Evolutionary conservation across 352 stramenopile genomes (phyloP), one percentile per base, ranked within the genome.

Genomic region (Globisporangium rhizosaccharum): DNA sequence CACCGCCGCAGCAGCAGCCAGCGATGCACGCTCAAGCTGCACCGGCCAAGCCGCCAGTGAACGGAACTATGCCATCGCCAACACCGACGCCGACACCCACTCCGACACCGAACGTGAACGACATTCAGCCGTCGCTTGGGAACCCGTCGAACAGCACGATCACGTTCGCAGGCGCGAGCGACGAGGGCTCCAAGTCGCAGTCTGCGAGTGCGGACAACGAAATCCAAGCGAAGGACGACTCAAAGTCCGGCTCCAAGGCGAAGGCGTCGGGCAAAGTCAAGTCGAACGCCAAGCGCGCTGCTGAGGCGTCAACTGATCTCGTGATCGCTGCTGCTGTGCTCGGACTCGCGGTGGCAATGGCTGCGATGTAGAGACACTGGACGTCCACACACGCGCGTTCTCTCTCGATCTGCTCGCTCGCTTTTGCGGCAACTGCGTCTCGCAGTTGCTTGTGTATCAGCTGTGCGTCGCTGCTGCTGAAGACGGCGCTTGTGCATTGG

Each of bases 91-190:
- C 50, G 33, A 7, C 48, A 4, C 23, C 36, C 3, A 62, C 56
- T 7, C 56, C 56, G 15, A 18, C 30, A 9, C 56, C 45, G n/a
- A 15, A 48, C 45, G 14, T 23, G 28, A 60, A 60, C 30, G 20
- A 20, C n/a, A 60, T 53, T 8, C 30, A 60, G 30, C 54, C 46
- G n/a, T 18, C 45, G 20, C 20, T 28, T 0, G 30, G 47, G 30
- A 46, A 47, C 45, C 54, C 33, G n/a, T 33, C 6, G 8, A 12
- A 2, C 11, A 20, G 1, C 1, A 30, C 15, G n/a, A 36, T 33
- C 23, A 47, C 45, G 33, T 26, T 53, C n/a, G 26, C n/a, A 33
- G 28, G 4, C 15, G n/a, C 44, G 30, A 60, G 30, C 11, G 39
- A n/a, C 8, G 30, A 28, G 28, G 56, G 23, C 15, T 23, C 23